Conservation (phyloP, 2,329 filamentous ascomycete species). For the Metarhizium robertsii region DNA sequence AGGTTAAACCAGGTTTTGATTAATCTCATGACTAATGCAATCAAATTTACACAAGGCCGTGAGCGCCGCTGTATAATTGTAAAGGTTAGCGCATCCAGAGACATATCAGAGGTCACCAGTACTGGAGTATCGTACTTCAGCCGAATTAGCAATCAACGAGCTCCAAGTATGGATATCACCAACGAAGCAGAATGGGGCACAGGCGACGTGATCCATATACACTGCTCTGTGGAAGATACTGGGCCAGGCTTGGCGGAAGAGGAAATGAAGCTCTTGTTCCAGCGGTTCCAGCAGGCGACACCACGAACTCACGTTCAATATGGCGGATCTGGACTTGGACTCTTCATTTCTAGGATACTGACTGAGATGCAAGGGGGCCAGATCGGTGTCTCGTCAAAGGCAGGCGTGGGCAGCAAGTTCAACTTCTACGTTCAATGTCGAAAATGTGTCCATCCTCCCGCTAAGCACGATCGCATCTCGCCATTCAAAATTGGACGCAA, state of each 20-base stretch:
- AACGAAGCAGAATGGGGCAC: conserved; percentile 58
- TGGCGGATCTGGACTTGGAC: conserved; percentile 58
- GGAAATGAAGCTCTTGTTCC: conserved; percentile 57
- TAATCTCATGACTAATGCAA: conserved; percentile 62
- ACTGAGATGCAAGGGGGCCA: conserved; percentile 71
- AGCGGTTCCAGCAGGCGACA: conserved; percentile 59
- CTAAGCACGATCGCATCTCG: conserved; percentile 26
- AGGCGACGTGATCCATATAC: conserved; percentile 62
- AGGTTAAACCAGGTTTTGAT: conserved; percentile 66
- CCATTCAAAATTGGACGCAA: conserved; percentile 26
- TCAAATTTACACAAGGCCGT: conserved; percentile 56
- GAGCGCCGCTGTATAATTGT: conserved; percentile 52
- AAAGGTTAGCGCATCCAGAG: conserved; percentile 52
- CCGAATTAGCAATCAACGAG: conserved; percentile 28
- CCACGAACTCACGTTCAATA: conserved; percentile 65
- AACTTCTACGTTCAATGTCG: conserved; percentile 67
- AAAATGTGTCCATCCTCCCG: conserved; percentile 35
- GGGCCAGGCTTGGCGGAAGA: conserved; percentile 56
- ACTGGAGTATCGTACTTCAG: conserved; percentile 38
- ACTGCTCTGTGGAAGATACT: conserved; percentile 64
- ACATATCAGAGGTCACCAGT: conserved; percentile 32
- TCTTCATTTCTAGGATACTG: conserved; percentile 69
- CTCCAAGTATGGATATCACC: conserved; percentile 30
- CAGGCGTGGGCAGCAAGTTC: conserved; percentile 63
- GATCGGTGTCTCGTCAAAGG: conserved; percentile 60